Base-by-base conservation (phyloP, 116 monocot species). In the Iris pallida region DNA sequence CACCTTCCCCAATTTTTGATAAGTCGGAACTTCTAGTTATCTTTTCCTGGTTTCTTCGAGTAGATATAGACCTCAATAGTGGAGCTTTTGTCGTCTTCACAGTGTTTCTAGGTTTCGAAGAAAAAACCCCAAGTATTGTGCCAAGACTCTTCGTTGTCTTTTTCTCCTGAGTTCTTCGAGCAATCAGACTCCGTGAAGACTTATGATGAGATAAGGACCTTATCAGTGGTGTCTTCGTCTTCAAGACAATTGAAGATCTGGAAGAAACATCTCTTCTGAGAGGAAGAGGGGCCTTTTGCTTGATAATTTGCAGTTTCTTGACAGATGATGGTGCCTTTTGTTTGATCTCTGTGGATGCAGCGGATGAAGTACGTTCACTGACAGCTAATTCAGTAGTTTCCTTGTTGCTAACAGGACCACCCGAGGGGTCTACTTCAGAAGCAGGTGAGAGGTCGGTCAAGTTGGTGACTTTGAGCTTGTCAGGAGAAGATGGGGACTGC, bases 31-130 rank as follows among this genome's bases (percentile, higher is more conserved):
- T 30, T 30, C 30, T 30, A 30, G 30, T 30, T 30, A 65, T 78
- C 20, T 58, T 79, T 51, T 63, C 54, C 44, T 7, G 15, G 30
- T 68, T 77, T 60, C 56, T 69, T 63, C 19, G 56, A 55, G 11
- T 18, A 57, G 30, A 30, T 30, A 30, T 30, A 30, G 30, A 30
- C 30, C 30, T 30, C 30, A 30, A 30, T 30, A 30, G 30, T 30
- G 30, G 30, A 30, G 30, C 30, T 30, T 30, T 30, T 30, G 30
- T 30, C 30, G 30, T 30, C 30, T 30, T 30, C 30, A 30, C 0
- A 30, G 2, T 30, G 30, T 30, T 30, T 30, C 0, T 30, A 30
- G 30, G 30, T 30, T 30, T 30, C 30, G 30, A 30, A 30, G 30
- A 30, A 30, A 30, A 30, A 0, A 0, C 67, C 53, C 17, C 59